Base-by-base conservation (phyloP, 2,329 filamentous ascomycete species). In the Aspergillus calidoustus region DNA sequence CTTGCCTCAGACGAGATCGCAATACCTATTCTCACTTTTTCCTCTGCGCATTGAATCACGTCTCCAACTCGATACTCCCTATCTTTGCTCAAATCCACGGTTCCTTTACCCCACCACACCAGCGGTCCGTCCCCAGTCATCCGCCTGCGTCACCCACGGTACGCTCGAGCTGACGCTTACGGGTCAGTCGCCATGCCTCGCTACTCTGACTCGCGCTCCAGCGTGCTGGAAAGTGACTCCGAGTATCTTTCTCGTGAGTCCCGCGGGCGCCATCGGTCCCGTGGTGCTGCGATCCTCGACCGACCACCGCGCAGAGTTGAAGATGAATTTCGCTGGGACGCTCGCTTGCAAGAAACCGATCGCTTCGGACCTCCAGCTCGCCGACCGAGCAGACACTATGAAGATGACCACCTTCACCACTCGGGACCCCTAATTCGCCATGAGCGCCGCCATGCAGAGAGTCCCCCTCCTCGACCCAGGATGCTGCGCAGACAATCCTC, bases 401-500 rank as follows among this genome's bases (percentile, higher is more conserved):
- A 81, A 54, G 75, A 77, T 63, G 77, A 77, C 60, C 76, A 77
- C 57, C 71, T 80, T 74, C 66, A 80, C 75, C 28, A 78, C 30
- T 83, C 82, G 59, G 82, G 82, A 59, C 82, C 84, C 7, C 76
- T 88, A 66, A 84, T 80, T 61, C 84, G 86, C 56, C 86, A 84
- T 50, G 81, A 85, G 55, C 86, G 87, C 61, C 82, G 84, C 57
- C 84, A 86, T 34, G 84, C 85, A 9, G 85, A 84, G 3, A 78
- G 82, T 57, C 78, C 82, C 48, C 80, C 81, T 50, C 83, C 84
- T 38, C 84, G 90, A 50, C 93, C 92, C 2, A 82, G 83, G 31
- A 83, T 93, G 65, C 72, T 95, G 54, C 87, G 93, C 61, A 87
- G 93, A 48, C 93, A 96, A 75, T 96, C 92, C 15, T 96, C 92